Evolutionary conservation across 371 early-diverging fungal genomes (phyloP), one percentile per base, ranked within the genome.

Genomic region (Circinella minor): DNA sequence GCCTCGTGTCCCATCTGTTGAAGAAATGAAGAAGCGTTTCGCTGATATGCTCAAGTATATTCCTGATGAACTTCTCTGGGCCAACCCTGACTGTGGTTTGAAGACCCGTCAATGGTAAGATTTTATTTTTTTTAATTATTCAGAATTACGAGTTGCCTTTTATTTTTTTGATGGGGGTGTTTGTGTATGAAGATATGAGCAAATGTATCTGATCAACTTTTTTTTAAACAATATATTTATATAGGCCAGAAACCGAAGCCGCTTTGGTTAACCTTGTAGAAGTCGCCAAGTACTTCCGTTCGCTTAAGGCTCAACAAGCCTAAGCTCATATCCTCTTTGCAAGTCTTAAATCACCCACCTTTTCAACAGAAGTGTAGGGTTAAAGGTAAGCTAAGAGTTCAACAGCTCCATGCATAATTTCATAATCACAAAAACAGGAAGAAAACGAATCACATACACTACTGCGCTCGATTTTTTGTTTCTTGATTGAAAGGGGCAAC

Each of bases 1-100:
- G 74, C 96, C 98, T 57, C 95, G 98, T 83, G 95, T 98, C 27
- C 97, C 98, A 48, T 89, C 94, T 43, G 85, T 84, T 36, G 88
- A 89, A 48, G 98, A 98, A 83, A 96, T 98, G 94, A 85, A 86
- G 73, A 85, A 83, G 36, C 95, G 96, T 69, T 86, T 94, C 63
- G 84, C 81, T 49, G 91, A 88, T 61, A 89, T 96, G 86, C 84
- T 92, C 74, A 88, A 91, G 85, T 92, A 93, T 88, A 77, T 90
- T 59, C 85, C 87, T 59, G 79, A 85, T n/a, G 84, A 92, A 66
- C 86, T 88, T 69, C 81, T 96, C 57, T 98, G 98, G 98, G 90
- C 95, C 74, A 98, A 98, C 90, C 98, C 98, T 67, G 98, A 98
- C 86, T 98, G 98, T 82, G 98, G 98, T 72, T 88, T 97, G 66